Percentiles rank a stretch among this genome's conserved stretches.
These are phyloP conservation scores for Ganoderma sp. DNA, from an alignment of 1,284 basidiomycete genomes.

Conservation along the genomic window DNA sequence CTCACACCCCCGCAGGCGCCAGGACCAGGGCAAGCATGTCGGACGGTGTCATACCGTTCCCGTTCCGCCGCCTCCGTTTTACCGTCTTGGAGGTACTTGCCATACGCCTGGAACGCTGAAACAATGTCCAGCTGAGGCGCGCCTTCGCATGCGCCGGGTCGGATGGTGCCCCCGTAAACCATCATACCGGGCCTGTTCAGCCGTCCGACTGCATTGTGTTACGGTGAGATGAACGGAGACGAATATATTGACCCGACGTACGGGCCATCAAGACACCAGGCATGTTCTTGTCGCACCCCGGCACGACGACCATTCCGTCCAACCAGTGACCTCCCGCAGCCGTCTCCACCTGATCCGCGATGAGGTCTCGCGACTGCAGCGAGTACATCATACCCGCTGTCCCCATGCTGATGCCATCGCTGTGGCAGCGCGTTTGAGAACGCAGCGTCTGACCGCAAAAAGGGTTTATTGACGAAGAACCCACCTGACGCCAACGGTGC, in stretches of 20 bases:
- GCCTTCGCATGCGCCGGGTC: constrained; percentile 85
- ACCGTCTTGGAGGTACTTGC: constrained; percentile 90
- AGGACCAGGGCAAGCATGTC: constrained; percentile 93
- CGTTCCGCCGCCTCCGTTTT: constrained; percentile 83
- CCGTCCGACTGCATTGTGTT: constrained; percentile 69
- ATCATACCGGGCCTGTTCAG: constrained; percentile 94
- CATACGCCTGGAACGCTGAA: constrained; percentile 95
- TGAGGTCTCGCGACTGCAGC: constrained; percentile 94
- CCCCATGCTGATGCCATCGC: constrained; percentile 98
- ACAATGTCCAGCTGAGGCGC: constrained; percentile 88
- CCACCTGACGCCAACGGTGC: constrained; percentile 87
- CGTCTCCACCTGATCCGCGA: constrained; percentile 95
- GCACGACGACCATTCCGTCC: constrained; percentile 97
- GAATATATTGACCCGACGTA: constrained; percentile 52
- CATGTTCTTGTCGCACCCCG: constrained; percentile 99
- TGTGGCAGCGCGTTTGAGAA: constrained; percentile 13
- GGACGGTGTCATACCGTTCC: constrained; percentile 82
- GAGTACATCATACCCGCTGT: constrained; percentile 93
- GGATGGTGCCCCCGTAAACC: constrained; percentile 97
- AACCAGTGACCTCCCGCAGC: constrained; percentile 98
- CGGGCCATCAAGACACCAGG: constrained; percentile 93
- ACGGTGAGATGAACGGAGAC: constrained; percentile 24
- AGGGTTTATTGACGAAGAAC: background rate
- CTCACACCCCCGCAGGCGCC: constrained; percentile 95
- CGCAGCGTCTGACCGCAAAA: background rate